Base-by-base conservation (phyloP, 352 stramenopile species). In the Phytophthora pseudosyringae region DNA sequence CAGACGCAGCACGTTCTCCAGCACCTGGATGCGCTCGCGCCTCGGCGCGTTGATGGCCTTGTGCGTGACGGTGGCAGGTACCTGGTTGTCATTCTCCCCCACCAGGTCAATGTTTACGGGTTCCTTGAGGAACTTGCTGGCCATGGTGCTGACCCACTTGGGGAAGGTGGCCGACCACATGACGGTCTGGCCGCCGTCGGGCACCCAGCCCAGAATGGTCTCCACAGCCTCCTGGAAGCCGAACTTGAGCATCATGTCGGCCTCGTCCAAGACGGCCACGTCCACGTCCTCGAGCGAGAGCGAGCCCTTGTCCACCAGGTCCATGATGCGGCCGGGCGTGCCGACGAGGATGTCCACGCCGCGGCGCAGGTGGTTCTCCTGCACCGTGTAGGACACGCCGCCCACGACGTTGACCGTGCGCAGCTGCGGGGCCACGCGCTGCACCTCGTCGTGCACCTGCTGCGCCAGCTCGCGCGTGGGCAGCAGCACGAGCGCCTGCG, bases 231-330 rank as follows among this genome's bases (percentile, higher is more conserved):
- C 97, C 49, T 98, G 94, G 76, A 99, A 99, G 33, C 97, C 97
- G 82, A 99, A 99, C 81, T 98, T 98, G 47, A 99, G 86, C 97
- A 99, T 99, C 89, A 98, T 97, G 73, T 99, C 97, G 28, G 97
- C 97, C 75, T 99, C 97, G 58, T 99, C 97, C 26, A 99, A 82
- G 29, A 99, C 93, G 5, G 97, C 79, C 47, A 96, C 91, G 46
- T 95, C 79, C 9, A 98, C 81, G 7, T 83, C 55, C n/a, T 88
- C 89, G 5, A 99, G 82, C 60, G 93, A 81, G 2, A 99, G 78
- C 38, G 87, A 93, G 33, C 92, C 93, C 66, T 97, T 97, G 58
- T 98, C 70, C 26, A 99, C 81, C 67, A 99, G 81, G 78, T 99
- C 97, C 74, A 98, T 98, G 46, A 99, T 90, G 49, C 97, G 93